phyloP scores from a whole-genome alignment of 176 grass and related monocot genomes.

The Cenchrus fungigraminus region DNA sequence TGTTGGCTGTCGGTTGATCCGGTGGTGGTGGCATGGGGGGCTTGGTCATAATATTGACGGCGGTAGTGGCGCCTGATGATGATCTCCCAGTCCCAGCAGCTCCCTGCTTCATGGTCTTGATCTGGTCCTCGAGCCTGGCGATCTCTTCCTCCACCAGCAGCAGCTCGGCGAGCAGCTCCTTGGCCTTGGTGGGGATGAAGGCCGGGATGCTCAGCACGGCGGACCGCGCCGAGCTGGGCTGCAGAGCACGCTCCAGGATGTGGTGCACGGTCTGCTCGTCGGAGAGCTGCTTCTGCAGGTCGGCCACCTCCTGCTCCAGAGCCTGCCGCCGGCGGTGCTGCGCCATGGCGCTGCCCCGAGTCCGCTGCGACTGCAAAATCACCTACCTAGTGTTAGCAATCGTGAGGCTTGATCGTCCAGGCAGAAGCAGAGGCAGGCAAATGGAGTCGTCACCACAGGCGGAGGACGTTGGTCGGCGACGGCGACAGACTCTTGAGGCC shows the following conservation, averaged over 20 bases:
- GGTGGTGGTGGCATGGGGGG: no score
- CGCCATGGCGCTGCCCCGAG: slow-evolving; percentile 36
- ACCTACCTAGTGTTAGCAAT: no score
- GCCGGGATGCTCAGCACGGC: slow-evolving; percentile 41
- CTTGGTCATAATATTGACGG: no score
- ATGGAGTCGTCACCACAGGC: not conserved
- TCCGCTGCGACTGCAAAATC: slow-evolving; percentile 28
- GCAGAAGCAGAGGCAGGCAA: no score
- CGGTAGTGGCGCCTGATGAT: no score
- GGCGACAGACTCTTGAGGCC: not conserved
- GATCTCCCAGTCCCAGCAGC: no score
- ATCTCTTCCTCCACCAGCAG: slow-evolving; percentile 94
- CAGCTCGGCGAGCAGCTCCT: slow-evolving; percentile 85
- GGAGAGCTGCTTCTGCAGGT: slow-evolving; percentile 51
- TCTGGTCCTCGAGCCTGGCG: slow-evolving; percentile 69
- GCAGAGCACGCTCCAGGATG: slow-evolving; percentile 58
- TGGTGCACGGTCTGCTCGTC: slow-evolving; percentile 68
- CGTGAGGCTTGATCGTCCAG: no score
- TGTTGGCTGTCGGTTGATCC: no score
- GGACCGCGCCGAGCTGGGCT: slow-evolving; percentile 6
- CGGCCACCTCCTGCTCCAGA: slow-evolving; percentile 67
- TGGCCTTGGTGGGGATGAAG: slow-evolving; percentile 68
- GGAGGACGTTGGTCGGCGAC: not conserved
- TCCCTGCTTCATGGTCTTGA: slow-evolving; percentile 40
- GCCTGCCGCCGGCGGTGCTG: slow-evolving; percentile 35